A percentile compares a stretch with the other conserved stretches of the same genome.
phyloP scores from a whole-genome alignment of 2,329 filamentous ascomycete species.

The Hymenoscyphus linearis region DNA sequence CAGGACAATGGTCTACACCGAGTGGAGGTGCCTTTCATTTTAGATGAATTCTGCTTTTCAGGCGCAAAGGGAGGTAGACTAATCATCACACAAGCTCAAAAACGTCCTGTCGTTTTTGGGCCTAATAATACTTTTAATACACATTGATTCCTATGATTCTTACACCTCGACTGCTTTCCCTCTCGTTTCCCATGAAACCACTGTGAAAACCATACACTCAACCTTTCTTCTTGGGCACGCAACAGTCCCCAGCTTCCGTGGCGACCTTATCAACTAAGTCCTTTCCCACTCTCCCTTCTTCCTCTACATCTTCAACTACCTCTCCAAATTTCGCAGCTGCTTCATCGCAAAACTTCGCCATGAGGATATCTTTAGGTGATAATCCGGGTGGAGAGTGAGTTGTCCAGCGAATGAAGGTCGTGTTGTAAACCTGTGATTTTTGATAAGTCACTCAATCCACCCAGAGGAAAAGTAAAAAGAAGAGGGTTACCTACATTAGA shows the following conservation, averaged over 20 bases:
- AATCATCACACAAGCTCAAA: constrained; percentile 2
- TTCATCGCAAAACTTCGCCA: constrained; percentile 59
- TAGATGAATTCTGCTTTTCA: constrained; percentile 1
- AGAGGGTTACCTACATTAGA: constrained; percentile 55
- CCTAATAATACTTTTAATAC: constrained; percentile 14
- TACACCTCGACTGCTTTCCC: background rate
- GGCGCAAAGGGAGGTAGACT: constrained; percentile 9
- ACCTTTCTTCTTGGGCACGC: constrained; percentile 40
- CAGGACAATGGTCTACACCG: background rate
- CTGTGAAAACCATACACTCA: background rate
- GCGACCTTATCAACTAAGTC: constrained; percentile 44
- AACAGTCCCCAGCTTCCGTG: constrained; percentile 47
- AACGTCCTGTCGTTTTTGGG: background rate
- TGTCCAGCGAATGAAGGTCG: constrained; percentile 66
- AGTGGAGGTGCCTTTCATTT: background rate
- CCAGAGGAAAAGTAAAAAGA: background rate
- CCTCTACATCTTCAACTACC: constrained; percentile 22
- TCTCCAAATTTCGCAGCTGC: constrained; percentile 54
- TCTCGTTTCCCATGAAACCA: background rate
- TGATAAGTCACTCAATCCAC: background rate
- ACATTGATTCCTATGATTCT: background rate
- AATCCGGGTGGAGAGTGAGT: constrained; percentile 63
- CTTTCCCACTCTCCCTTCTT: constrained; percentile 31
- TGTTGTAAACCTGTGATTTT: constrained; percentile 59
- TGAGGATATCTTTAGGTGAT: constrained; percentile 55